Evolutionary conservation across 2,329 filamentous ascomycete genomes (phyloP).

Genomic region (Zasmidium cellare): DNA sequence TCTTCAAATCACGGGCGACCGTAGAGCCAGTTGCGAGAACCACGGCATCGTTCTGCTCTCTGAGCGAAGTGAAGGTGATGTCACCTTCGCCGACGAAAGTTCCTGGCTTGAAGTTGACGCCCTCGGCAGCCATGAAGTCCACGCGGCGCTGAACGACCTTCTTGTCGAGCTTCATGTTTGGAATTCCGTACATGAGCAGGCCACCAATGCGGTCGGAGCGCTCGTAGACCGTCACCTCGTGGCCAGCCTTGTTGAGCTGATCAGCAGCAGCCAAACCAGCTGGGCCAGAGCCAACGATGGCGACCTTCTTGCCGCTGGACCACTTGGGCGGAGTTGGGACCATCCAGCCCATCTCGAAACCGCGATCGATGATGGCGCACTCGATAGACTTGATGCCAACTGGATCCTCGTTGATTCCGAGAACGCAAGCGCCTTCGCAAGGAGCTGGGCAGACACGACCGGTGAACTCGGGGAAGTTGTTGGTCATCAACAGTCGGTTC

Average conservation of each 20-base stretch:
- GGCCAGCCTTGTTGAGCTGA: conserved; percentile 90
- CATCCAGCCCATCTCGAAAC: conserved; percentile 99
- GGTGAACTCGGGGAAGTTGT: conserved; percentile 98
- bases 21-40: conserved; percentile 91
- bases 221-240: conserved; percentile 87
- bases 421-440: conserved; percentile 92
- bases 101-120: conserved; percentile 77
- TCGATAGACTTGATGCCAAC: conserved; percentile 99
- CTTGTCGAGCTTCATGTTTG: conserved; percentile 99
- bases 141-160: conserved; percentile 92
- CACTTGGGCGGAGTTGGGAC: conserved; percentile 73
- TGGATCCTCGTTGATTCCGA: conserved; percentile 95
- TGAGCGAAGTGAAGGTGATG: conserved; percentile 68
- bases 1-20: conserved; percentile 87
- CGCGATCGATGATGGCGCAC: conserved; percentile 95
- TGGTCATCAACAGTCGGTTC: conserved; percentile 89
- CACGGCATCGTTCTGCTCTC: conserved; percentile 75
- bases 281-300: conserved; percentile 88
- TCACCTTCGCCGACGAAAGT: conserved; percentile 75
- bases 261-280: conserved; percentile 88
- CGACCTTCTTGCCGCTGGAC: conserved; percentile 84
- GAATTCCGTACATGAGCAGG: conserved; percentile 96
- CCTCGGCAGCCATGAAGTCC: conserved; percentile 90
- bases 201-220: conserved; percentile 87
- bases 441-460: conserved; percentile 95